These are phyloP conservation scores for Phoma sp. DNA, from an alignment of 2,329 filamentous ascomycete species.

Conservation along the genomic window DNA sequence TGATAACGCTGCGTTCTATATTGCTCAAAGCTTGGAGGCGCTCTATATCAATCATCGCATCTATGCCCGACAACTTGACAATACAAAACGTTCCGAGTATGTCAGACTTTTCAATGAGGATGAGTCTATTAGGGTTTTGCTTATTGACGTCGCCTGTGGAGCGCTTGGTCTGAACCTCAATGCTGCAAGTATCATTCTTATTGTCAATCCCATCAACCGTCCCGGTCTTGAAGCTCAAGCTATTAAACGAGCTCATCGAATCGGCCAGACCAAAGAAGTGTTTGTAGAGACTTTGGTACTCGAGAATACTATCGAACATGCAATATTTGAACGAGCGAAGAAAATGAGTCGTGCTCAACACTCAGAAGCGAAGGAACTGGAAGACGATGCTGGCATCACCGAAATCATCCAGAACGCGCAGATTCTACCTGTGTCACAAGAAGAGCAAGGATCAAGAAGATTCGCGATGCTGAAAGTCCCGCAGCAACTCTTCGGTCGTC, in stretches of 20 bases:
- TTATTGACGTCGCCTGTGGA: slow-evolving; percentile 91
- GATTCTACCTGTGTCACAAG: slow-evolving; percentile 52
- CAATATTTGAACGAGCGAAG: slow-evolving; percentile 74
- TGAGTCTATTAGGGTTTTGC: slow-evolving; percentile 72
- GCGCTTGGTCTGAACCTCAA: slow-evolving; percentile 87
- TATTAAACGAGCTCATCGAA: slow-evolving; percentile 85
- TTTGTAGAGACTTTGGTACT: slow-evolving; percentile 86
- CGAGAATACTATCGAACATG: slow-evolving; percentile 80
- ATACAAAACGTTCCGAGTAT: slow-evolving; percentile 72
- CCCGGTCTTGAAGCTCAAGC: slow-evolving; percentile 87
- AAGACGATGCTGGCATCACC: slow-evolving; percentile 64
- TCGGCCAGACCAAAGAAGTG: slow-evolving; percentile 80
- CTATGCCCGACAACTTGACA: slow-evolving; percentile 68
- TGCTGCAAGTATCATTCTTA: slow-evolving; percentile 83
- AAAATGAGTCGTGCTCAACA: slow-evolving; percentile 72
- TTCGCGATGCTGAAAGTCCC: slow-evolving; percentile 51
- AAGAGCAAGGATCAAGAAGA: slow-evolving; percentile 39
- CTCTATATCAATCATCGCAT: slow-evolving; percentile 67
- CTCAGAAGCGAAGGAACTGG: slow-evolving; percentile 60
- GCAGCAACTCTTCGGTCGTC: slow-evolving; percentile 54
- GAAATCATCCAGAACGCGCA: slow-evolving; percentile 64
- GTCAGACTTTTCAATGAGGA: slow-evolving; percentile 78
- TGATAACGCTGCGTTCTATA: slow-evolving; percentile 84
- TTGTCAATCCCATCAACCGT: slow-evolving; percentile 85
- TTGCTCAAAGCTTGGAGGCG: slow-evolving; percentile 81